Percentiles rank a stretch among this genome's conserved stretches.
phyloP scores from a whole-genome alignment of 176 grass and related monocot genomes.

The Aegilops tauschii region DNA sequence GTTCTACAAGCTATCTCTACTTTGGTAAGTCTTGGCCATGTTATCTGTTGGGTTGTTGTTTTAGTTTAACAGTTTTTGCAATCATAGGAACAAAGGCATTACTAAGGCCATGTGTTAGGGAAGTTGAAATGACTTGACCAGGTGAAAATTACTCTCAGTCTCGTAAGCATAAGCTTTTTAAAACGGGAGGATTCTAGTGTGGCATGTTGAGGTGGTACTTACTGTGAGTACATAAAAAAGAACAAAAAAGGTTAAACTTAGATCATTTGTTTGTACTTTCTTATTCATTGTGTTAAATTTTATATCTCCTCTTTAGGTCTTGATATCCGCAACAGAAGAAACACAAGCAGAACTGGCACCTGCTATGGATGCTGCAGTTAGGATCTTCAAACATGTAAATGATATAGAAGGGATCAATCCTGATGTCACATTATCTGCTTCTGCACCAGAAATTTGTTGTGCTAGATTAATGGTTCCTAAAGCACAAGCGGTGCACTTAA shows the following conservation, averaged over 20 bases:
- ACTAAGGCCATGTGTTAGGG: not conserved
- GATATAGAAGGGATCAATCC: constrained; percentile 41
- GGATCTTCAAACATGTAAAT: constrained; percentile 69
- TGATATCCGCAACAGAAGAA: constrained; percentile 85
- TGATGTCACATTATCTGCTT: constrained; percentile 21
- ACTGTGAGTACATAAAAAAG: not conserved
- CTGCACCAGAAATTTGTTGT: constrained; percentile 41
- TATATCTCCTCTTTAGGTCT: constrained; percentile 47
- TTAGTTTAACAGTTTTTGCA: not conserved
- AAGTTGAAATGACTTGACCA: not conserved
- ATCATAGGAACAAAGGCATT: not conserved
- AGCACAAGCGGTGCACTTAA: constrained; percentile 66
- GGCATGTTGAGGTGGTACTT: not conserved
- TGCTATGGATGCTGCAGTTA: constrained; percentile 71
- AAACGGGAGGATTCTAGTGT: not conserved
- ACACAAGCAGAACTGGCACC: constrained; percentile 57
- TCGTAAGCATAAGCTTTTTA: not conserved
- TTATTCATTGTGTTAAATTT: constrained; percentile 6
- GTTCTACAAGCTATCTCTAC: not conserved
- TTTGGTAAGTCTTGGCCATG: not conserved
- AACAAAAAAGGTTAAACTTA: not conserved
- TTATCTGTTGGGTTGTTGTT: constrained; percentile 6
- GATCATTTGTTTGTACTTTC: not conserved
- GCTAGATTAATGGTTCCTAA: constrained; percentile 61
- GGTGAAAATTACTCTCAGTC: not conserved